Conservation (phyloP, 2,329 filamentous ascomycete species). For the Alternaria gaisen region DNA sequence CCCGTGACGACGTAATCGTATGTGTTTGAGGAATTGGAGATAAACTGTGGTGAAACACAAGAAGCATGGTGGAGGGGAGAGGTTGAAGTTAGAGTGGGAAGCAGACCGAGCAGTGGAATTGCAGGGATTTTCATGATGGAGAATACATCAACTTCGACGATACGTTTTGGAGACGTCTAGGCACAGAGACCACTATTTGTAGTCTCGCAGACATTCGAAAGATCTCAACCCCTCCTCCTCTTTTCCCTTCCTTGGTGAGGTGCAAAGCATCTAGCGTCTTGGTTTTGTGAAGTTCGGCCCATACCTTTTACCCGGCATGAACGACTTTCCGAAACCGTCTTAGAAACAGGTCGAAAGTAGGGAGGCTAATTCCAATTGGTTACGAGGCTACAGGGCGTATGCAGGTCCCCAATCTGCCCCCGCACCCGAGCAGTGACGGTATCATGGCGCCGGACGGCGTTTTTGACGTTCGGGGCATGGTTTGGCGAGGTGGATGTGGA, state of each 20-base stretch:
- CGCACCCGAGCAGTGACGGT: conserved; percentile 8
- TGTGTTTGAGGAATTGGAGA: too few species aligned
- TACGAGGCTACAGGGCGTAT: background rate
- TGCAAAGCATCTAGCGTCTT: background rate
- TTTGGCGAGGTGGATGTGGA: background rate
- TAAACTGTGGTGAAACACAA: too few species aligned
- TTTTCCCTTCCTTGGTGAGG: background rate
- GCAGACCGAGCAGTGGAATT: background rate
- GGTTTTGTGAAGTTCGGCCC: background rate
- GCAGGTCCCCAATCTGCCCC: conserved; percentile 12
- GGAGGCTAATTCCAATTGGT: background rate
- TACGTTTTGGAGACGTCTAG: background rate
- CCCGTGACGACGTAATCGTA: conserved; percentile 57
- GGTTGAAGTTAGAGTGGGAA: background rate
- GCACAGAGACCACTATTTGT: background rate
- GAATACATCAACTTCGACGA: background rate
- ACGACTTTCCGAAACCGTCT: background rate
- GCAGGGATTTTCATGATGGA: background rate
- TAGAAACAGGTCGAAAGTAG: background rate
- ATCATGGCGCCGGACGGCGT: background rate
- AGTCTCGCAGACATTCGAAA: background rate
- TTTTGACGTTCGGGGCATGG: background rate
- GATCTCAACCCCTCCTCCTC: conserved; percentile 2
- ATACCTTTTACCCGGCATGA: background rate
- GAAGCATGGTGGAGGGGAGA: conserved; percentile 33